These are phyloP conservation scores for Phytophthora meadii DNA, from an alignment of 352 stramenopile species.

Conservation along the genomic window DNA sequence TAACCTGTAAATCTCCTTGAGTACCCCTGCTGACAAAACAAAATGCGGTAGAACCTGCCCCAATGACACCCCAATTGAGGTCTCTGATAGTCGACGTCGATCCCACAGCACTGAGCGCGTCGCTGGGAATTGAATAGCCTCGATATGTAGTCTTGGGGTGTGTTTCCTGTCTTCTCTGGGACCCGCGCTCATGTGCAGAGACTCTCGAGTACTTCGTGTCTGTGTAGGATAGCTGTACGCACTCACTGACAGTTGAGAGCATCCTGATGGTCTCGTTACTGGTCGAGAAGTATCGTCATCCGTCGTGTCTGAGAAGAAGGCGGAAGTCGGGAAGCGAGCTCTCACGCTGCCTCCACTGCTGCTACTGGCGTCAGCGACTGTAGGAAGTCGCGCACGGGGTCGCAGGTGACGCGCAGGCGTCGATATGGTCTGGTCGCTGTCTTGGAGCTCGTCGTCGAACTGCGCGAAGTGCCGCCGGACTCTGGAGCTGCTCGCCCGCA, in stretches of 20 bases:
- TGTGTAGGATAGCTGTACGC: constrained; percentile 10
- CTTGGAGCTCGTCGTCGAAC: constrained; percentile 65
- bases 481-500: constrained; percentile 14
- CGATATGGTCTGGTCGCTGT: constrained; percentile 77
- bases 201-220: not conserved
- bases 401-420: constrained; percentile 14
- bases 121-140: constrained; percentile 69
- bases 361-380: constrained; percentile 13
- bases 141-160: constrained; percentile 51
- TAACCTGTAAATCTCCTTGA: constrained; percentile 61
- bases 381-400: constrained; percentile 22
- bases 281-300: constrained; percentile 55
- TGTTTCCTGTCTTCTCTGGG: constrained; percentile 12
- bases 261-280: not conserved
- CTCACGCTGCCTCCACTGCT: constrained; percentile 8
- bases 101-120: constrained; percentile 80
- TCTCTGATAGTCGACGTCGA: constrained; percentile 56
- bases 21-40: constrained; percentile 39
- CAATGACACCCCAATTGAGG: constrained; percentile 44
- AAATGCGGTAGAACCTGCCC: constrained; percentile 61
- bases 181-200: constrained; percentile 18
- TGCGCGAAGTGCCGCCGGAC: constrained; percentile 44
- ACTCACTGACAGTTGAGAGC: constrained; percentile 26
- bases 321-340: constrained; percentile 42
- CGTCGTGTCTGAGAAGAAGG: constrained; percentile 79